These are phyloP conservation scores for Peribolospora baueri DNA, from an alignment of 768 basidiomycete species.

Conservation along the genomic window DNA sequence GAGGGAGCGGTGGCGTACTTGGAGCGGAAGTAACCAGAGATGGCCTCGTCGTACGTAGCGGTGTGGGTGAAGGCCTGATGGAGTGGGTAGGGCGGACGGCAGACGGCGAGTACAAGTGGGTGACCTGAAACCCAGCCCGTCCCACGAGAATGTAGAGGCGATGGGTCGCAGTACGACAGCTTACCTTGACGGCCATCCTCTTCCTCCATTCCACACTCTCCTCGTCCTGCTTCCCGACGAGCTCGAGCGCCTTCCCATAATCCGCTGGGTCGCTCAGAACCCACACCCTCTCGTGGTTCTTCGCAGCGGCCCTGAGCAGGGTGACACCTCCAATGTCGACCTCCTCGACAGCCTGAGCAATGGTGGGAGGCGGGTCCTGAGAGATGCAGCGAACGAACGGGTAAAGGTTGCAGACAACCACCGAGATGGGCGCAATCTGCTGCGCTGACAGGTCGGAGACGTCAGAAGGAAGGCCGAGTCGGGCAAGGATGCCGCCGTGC, in stretches of 20 bases:
- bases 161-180: not conserved
- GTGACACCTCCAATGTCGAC: constrained; percentile 98
- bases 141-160: no score
- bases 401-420: constrained; percentile 98
- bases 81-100: no score
- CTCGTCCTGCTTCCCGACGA: constrained; percentile 23
- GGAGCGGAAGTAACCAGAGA: constrained; percentile 85
- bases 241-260: no score
- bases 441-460: constrained; percentile 60
- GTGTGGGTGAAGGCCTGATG: constrained; percentile 89
- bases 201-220: constrained; percentile 28
- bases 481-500: constrained; percentile 90
- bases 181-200: constrained; percentile 42
- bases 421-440: constrained; percentile 69
- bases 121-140: no score
- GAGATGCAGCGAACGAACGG: constrained; percentile 83
- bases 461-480: constrained; percentile 60
- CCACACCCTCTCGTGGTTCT: constrained; percentile 83
- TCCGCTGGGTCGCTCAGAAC: constrained; percentile 25
- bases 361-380: constrained; percentile 53
- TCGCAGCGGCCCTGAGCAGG: constrained; percentile 85
- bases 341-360: constrained; percentile 84
- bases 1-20: constrained; percentile 60
- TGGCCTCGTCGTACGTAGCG: constrained; percentile 79
- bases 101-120: not conserved